Evolutionary conservation across 768 basidiomycete species (phyloP), one percentile per base, ranked within the genome.

Genomic region (Strobilomyces echinocephalus): DNA sequence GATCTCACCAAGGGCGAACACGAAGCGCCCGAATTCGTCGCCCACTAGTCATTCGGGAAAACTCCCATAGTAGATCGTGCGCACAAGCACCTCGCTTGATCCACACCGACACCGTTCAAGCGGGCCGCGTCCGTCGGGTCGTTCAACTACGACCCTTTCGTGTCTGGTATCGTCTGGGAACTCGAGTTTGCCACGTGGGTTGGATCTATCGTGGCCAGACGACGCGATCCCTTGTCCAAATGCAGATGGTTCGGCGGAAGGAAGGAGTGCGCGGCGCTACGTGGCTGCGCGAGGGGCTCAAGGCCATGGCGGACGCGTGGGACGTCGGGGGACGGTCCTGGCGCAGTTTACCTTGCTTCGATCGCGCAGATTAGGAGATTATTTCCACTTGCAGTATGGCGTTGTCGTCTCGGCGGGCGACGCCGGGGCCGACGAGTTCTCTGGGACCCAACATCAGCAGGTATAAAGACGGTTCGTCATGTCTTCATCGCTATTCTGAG

Each of bases 11-110:
- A 74, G 44, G 61, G 54, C 26, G 74, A 74, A 59, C 79, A 83
- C 60, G 84, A 82, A 65, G 34, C 69, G 0, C 64, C 76, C 1
- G 76, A 61, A 5, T 81, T 71, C 69, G 40, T 78, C 30, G 65
- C 67, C 21, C 72, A 76, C 51, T 83, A 88, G 49, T 87, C 86
- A 0, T 81, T 80, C 58, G 76, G 76, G 11, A 74, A 78, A 57
- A 69, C 79, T 26, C 78, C 79, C n/a, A n/a, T n/a, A n/a, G 8
- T 73, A 63, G 49, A 65, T 66, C 20, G 54, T 63, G 16, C 34
- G 49, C 14, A 8, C 8, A 7, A 15, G 9, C 6, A 10, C 18
- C 63, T 8, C 8, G 24, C 0, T 64, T 78, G 38, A 56, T 75
- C 42, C 78, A 77, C 3, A 52, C 59, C 7, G 72, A 75, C 51